Base-by-base conservation (phyloP, 2,329 filamentous ascomycete genomes). In the Paraphaeosphaeria minitans region DNA sequence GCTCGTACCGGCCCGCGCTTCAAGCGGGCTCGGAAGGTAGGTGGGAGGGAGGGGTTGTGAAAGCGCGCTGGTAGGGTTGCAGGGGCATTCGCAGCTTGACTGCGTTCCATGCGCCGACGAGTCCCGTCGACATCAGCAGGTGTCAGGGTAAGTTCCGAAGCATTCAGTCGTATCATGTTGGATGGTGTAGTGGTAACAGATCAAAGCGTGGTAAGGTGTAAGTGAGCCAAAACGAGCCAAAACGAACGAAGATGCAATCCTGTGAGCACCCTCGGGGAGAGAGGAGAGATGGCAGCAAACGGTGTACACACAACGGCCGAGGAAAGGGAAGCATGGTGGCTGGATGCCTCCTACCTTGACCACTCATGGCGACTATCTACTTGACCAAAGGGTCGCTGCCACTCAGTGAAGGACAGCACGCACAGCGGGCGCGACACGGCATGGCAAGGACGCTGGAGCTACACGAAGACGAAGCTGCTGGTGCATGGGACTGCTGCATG, bases 61-160 rank as follows among this genome's bases (percentile, higher is more conserved):
- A 46, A 48, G 53, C 59, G 58, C 52, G 60, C 42, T 16, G 61
- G 53, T 16, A 50, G 49, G 16, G 46, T 24, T 29, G 58, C 24
- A 13, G 53, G 27, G 42, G 49, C 52, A 24, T 51, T 50, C 47
- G 62, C 62, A 53, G 64, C 53, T 39, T 67, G 71, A 53, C 67
- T 67, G 16, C 61, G 63, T 54, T 71, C 67, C 56, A 77, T 69
- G 47, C 72, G 71, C 35, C 69, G 67, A 39, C 68, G 66, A 14
- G 72, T 71, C 33, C 75, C 72, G 4, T 78, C 72, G 45, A 77
- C 61, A 57, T 78, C 74, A 7, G 73, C 73, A 9, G 74, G 61
- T 9, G 73, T 75, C 64, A 78, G 53, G 21, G 68, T 70, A 42
- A 78, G 72, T 61, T 77, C 75, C 47, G 75, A 74, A 1, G 73